Evolutionary conservation across 495 filamentous ascomycete genomes (phyloP).

Genomic region (Polyplosphaeria fusca): DNA sequence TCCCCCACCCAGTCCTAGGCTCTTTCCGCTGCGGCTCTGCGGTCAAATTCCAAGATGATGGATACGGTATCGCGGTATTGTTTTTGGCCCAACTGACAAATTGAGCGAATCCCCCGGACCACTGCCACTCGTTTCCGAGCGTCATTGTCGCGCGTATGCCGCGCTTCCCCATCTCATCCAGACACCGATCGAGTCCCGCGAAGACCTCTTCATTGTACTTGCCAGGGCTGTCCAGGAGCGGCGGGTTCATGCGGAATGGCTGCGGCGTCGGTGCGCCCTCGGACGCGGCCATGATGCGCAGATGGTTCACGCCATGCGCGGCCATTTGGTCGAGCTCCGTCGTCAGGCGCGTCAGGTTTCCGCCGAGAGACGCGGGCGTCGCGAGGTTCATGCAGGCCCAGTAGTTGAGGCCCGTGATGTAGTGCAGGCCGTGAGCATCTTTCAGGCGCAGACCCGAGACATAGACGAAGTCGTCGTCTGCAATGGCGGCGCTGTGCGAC

Average conservation of each 20-base stretch:
- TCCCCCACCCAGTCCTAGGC: slow-evolving; percentile 30
- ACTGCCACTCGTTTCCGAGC: slow-evolving; percentile 33
- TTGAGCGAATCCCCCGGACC: slow-evolving; percentile 35
- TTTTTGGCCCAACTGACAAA: slow-evolving; percentile 31
- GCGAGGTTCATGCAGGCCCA: slow-evolving; percentile 37
- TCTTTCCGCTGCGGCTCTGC: slow-evolving; percentile 24
- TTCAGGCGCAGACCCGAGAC: slow-evolving; percentile 30
- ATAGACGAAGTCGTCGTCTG: slow-evolving; percentile 26
- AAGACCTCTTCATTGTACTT: slow-evolving; percentile 34
- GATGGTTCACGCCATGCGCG: slow-evolving; percentile 33
- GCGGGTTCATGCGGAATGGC: slow-evolving; percentile 35
- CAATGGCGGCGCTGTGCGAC: slow-evolving; percentile 3
- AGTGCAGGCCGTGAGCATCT: slow-evolving; percentile 21
- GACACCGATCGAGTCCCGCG: slow-evolving; percentile 30
- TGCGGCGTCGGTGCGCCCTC: slow-evolving; percentile 32
- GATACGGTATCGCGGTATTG: slow-evolving; percentile 27
- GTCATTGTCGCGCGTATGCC: slow-evolving; percentile 36
- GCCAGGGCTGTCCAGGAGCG: slow-evolving; percentile 25
- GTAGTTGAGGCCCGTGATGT: slow-evolving; percentile 35
- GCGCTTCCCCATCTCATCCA: slow-evolving; percentile 31
- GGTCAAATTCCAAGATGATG: slow-evolving; percentile 31
- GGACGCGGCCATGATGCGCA: slow-evolving; percentile 34
- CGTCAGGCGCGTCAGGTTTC: slow-evolving; percentile 25
- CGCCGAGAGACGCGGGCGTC: slow-evolving; percentile 22
- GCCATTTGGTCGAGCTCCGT: slow-evolving; percentile 36